Base-by-base conservation (phyloP, 345 rosid genomes). In the Passiflora organensis region DNA sequence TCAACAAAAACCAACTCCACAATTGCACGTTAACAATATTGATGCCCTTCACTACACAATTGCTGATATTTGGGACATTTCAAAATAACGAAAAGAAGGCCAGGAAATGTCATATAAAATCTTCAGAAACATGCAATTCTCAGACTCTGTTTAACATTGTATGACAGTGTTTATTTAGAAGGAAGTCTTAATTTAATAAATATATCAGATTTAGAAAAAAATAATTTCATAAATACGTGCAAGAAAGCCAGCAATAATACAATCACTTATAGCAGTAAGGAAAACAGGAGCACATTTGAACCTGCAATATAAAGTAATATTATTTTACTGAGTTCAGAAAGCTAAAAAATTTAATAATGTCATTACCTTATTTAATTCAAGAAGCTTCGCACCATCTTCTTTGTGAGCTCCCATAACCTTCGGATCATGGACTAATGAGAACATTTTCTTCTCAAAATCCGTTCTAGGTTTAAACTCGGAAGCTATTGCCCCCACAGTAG, bases 401-500 rank as follows among this genome's bases (percentile, higher is more conserved):
- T 74, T 73, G 60, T 91, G 87, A 64, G 98, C 95, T 70, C 82
- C 90, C 63, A 53, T 64, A 59, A 89, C 79, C 63, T 77, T 76
- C 18, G 76, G 63, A 53, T 81, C 87, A 57, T 71, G 39, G 42
- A 86, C 83, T 51, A 93, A 69, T 48, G 84, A 78, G 43, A 91
- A 93, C 72, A 93, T 89, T 78, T 78, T 80, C 77, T 78, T 93
- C 87, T 93, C 96, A 80, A 93, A 84, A 39, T 80, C 86, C 38
- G 95, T 86, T 79, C 95, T 72, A 45, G 96, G 96, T 65, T 93
- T 80, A 80, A 93, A 89, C 53, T 79, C 82, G 55, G 95, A 81
- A 60, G 96, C 96, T 62, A 93, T 86, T 47, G 99, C 89, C 8
- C 99, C 99, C 38, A 89, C 78, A 17, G 96, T 93, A 21, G 99